Conservation (phyloP, 2,329 filamentous ascomycete genomes). For the Aspergillus cejpii region DNA sequence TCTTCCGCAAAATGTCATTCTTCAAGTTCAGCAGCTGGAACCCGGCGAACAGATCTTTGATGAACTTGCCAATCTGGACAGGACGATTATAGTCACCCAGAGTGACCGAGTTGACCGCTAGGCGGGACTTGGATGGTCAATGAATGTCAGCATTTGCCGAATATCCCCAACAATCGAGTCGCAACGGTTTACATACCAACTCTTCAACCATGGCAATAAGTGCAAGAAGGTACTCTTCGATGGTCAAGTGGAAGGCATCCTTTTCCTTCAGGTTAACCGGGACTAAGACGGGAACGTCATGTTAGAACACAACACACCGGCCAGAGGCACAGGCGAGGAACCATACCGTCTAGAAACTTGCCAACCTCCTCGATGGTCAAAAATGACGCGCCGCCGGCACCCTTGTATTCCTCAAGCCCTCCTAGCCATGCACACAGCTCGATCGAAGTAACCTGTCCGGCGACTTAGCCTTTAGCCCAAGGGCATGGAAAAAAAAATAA, state of each 20-base stretch:
- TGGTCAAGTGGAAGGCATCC: slow-evolving; percentile 89
- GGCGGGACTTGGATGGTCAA: too few species aligned
- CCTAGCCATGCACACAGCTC: slow-evolving; percentile 70
- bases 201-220: slow-evolving; percentile 85
- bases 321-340: neutral
- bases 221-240: slow-evolving; percentile 92
- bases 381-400: slow-evolving; percentile 58
- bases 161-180: too few species aligned
- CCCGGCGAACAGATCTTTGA: slow-evolving; percentile 91
- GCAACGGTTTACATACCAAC: slow-evolving; percentile 57
- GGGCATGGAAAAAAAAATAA: slow-evolving; percentile 4
- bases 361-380: slow-evolving; percentile 86
- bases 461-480: neutral
- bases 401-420: slow-evolving; percentile 55
- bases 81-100: slow-evolving; percentile 81
- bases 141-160: too few species aligned
- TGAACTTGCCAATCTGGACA: slow-evolving; percentile 79
- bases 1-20: slow-evolving; percentile 82
- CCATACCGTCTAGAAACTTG: slow-evolving; percentile 62
- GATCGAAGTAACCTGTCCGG: slow-evolving; percentile 49
- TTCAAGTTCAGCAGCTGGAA: slow-evolving; percentile 97
- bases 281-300: slow-evolving; percentile 47
- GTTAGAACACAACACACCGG: slow-evolving; percentile 3
- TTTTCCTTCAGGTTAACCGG: slow-evolving; percentile 84
- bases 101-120: slow-evolving; percentile 91